Base-by-base conservation (phyloP, 1,284 basidiomycete genomes). In the Marasmius fiardii region DNA sequence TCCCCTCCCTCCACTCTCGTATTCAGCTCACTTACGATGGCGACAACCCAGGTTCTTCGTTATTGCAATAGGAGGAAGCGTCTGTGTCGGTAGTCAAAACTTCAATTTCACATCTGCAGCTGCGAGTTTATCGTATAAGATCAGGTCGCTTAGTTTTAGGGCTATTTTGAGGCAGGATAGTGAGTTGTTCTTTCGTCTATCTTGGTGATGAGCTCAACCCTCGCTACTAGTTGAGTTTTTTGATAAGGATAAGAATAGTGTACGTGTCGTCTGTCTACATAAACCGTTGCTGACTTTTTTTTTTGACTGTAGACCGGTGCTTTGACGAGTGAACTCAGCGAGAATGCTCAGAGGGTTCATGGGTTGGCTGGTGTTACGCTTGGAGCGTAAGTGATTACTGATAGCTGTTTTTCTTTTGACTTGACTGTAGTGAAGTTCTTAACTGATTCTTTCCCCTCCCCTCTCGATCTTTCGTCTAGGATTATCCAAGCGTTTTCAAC, bases 331-430 rank as follows among this genome's bases (percentile, higher is more conserved):
- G 80, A 79, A 52, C 75, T 99, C 43, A 89, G 92, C 55, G 93
- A 95, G 58, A 90, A 93, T 66, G 91, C 96, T 20, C 92, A 96
- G 65, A 97, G 96, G 69, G 83, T 98, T 61, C 91, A 89, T 59
- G 94, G 94, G 60, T 77, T 98, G 41, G 92, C 93, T 51, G 95
- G 95, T 57, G 78, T 92, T 57, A 97, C 95, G 2, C 80, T 98
- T 31, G 92, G 90, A 68, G 80, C 86, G 77, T 85, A 62, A 67
- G 80, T 76, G 16, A 8, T 47, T 10, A 34, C n/a, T n/a, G n/a
- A n/a, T n/a, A n/a, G n/a, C n/a, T n/a, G n/a, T n/a, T n/a, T n/a
- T n/a, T n/a, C n/a, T n/a, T n/a, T n/a, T n/a, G n/a, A n/a, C n/a
- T n/a, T n/a, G n/a, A n/a, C n/a, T n/a, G n/a, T n/a, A n/a, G n/a